Percentiles rank a stretch among this genome's conserved stretches.
Evolutionary conservation across 2,329 filamentous ascomycete species (phyloP).

Genomic region (Aquanectria penicillioides): DNA sequence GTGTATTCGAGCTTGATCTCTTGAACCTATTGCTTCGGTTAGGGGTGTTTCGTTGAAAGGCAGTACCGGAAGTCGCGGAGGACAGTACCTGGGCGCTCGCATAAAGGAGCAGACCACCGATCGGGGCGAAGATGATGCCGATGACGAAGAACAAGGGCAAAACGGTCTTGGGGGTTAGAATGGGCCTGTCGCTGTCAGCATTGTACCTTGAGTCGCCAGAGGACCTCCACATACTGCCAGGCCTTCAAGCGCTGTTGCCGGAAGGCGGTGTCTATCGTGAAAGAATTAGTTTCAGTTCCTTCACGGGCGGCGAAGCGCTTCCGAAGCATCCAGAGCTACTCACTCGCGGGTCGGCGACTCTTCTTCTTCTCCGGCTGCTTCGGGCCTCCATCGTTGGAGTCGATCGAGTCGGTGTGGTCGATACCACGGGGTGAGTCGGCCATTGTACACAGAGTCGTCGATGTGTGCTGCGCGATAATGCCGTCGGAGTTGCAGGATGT

Average conservation of each 20-base stretch:
- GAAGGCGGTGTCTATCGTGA: conserved; percentile 84
- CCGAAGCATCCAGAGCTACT: conserved; percentile 48
- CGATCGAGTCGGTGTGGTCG: conserved; percentile 63
- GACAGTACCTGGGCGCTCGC: conserved; percentile 78
- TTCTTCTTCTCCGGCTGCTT: conserved; percentile 80
- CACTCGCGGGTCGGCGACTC: conserved; percentile 91
- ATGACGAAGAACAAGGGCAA: conserved; percentile 91
- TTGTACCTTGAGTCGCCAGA: conserved; percentile 16
- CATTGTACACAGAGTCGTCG: conserved; percentile 51
- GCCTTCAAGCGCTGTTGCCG: conserved; percentile 96
- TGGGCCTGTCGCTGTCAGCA: conserved; percentile 73
- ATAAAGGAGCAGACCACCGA: conserved; percentile 87
- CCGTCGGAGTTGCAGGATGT: conserved; percentile 20
- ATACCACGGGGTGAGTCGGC: conserved; percentile 57
- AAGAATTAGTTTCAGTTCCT: conserved; percentile 30
- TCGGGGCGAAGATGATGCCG: conserved; percentile 91
- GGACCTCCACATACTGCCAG: conserved; percentile 80
- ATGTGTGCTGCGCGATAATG: conserved; percentile 30
- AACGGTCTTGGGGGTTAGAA: conserved; percentile 93
- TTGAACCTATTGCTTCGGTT: conserved; percentile 71
- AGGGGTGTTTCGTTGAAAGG: neutral
- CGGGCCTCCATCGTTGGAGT: conserved; percentile 62
- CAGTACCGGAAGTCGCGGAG: neutral
- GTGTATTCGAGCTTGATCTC: conserved; percentile 94
- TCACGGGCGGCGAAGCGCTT: conserved; percentile 6